phyloP scores from a whole-genome alignment of 75 land plant species.

The Adiantum capillusveneris region DNA sequence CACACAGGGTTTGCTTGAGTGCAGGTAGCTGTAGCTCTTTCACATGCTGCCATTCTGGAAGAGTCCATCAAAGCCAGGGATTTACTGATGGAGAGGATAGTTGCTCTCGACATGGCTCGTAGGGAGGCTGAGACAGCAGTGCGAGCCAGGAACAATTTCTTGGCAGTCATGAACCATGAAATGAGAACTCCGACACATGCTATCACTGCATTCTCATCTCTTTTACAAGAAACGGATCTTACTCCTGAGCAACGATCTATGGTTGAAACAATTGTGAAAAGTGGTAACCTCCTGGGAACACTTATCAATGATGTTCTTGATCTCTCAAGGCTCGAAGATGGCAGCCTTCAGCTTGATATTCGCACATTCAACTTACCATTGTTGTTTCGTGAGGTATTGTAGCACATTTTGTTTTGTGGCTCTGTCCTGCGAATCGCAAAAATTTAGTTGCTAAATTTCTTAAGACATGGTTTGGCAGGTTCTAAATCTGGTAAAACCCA shows the following conservation, averaged over 20 bases:
- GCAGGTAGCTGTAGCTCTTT: conserved; percentile 53
- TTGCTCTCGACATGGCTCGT: conserved; percentile 31
- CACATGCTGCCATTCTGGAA: conserved; percentile 48
- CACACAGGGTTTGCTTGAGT: background rate
- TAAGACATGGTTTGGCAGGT: background rate
- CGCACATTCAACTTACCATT: conserved; percentile 19
- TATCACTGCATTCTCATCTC: conserved; percentile 30
- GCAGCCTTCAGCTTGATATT: conserved; percentile 30
- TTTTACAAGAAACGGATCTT: conserved; percentile 25
- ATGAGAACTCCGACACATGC: conserved; percentile 51
- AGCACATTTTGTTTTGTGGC: background rate
- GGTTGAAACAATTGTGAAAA: conserved; percentile 42
- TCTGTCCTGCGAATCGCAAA: too few relatives aligned
- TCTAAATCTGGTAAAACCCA: conserved; percentile 22
- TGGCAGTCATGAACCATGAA: conserved; percentile 48
- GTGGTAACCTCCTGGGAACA: conserved; percentile 29
- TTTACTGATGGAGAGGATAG: conserved; percentile 32
- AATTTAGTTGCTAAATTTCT: too few relatives aligned
- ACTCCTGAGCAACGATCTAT: conserved; percentile 30
- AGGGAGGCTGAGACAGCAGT: conserved; percentile 38
- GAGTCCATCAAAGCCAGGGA: conserved; percentile 33
- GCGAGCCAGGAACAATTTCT: conserved; percentile 39
- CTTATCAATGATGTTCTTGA: conserved; percentile 47
- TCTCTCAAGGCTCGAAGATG: conserved; percentile 33
- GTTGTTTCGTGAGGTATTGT: conserved; percentile 27